Evolutionary conservation across 2,329 filamentous ascomycete genomes (phyloP).

Genomic region (Colletotrichum sidae): DNA sequence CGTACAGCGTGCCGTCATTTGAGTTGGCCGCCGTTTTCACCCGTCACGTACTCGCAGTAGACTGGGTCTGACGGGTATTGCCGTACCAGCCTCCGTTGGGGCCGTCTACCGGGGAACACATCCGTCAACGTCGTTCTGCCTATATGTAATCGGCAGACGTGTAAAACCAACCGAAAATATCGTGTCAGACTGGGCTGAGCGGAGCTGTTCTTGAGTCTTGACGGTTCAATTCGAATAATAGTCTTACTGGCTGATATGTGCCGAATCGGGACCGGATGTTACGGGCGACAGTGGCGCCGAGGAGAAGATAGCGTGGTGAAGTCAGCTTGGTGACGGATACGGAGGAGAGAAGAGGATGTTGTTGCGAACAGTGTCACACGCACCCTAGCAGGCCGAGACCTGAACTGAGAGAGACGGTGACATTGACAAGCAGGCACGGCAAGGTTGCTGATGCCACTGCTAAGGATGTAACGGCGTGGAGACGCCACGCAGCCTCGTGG

Average conservation of each 20-base stretch:
- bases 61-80: not conserved
- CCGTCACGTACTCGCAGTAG: not conserved
- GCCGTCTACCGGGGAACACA: constrained; percentile 1
- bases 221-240: too few relatives aligned
- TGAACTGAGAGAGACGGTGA: constrained; percentile 3
- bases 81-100: not conserved
- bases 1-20: constrained; percentile 19
- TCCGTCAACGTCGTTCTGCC: too few relatives aligned
- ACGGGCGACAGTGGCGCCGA: constrained; percentile 18
- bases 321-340: constrained; percentile 19
- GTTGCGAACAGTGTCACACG: constrained; percentile 29
- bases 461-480: constrained; percentile 12
- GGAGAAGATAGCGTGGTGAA: constrained; percentile 16
- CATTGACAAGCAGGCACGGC: not conserved
- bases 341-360: constrained; percentile 22
- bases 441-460: not conserved
- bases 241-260: too few relatives aligned
- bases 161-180: too few relatives aligned
- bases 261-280: constrained; percentile 6
- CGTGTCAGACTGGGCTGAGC: too few relatives aligned
- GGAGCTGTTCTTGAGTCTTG: too few relatives aligned
- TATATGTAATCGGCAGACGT: too few relatives aligned
- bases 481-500: constrained; percentile 29
- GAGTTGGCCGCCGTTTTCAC: constrained; percentile 20
- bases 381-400: not conserved